phyloP scores from a whole-genome alignment of 208 protist species.

The Tritrichomonas foetus region DNA sequence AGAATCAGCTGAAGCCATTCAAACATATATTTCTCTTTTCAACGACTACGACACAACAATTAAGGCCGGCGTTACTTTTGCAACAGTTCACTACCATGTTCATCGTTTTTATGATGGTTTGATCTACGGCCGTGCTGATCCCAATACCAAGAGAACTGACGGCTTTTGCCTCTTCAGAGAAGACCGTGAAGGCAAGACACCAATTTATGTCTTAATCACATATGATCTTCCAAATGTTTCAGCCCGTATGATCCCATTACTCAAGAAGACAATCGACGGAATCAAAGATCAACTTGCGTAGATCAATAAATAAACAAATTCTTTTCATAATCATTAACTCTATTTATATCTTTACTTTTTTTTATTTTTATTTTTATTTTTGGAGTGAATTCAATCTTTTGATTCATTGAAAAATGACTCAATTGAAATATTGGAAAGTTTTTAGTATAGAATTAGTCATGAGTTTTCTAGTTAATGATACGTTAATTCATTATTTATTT shows the following conservation, averaged over 20 bases:
- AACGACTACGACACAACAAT: conserved; percentile 22
- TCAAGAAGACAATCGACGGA: too few relatives aligned
- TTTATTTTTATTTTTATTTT: too few relatives aligned
- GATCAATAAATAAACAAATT: too few relatives aligned
- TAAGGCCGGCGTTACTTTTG: not conserved
- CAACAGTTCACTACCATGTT: not conserved
- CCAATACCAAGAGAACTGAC: conserved; percentile 13
- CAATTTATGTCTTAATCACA: not conserved
- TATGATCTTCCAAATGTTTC: not conserved
- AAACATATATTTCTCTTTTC: not conserved
- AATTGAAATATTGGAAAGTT: too few relatives aligned
- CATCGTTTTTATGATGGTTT: conserved; percentile 23
- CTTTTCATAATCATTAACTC: too few relatives aligned
- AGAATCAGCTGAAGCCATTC: not conserved
- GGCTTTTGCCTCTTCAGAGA: not conserved
- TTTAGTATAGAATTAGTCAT: too few relatives aligned
- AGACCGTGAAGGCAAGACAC: not conserved
- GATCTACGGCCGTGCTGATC: not conserved
- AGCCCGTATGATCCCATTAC: not conserved
- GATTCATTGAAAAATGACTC: too few relatives aligned
- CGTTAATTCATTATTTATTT: too few relatives aligned
- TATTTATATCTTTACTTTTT: too few relatives aligned
- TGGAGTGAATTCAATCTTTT: too few relatives aligned
- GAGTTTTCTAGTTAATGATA: too few relatives aligned
- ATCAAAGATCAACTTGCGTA: too few relatives aligned